These are phyloP conservation scores for Elsinoe fawcettii DNA, from an alignment of 2,329 filamentous ascomycete genomes.

Conservation along the genomic window DNA sequence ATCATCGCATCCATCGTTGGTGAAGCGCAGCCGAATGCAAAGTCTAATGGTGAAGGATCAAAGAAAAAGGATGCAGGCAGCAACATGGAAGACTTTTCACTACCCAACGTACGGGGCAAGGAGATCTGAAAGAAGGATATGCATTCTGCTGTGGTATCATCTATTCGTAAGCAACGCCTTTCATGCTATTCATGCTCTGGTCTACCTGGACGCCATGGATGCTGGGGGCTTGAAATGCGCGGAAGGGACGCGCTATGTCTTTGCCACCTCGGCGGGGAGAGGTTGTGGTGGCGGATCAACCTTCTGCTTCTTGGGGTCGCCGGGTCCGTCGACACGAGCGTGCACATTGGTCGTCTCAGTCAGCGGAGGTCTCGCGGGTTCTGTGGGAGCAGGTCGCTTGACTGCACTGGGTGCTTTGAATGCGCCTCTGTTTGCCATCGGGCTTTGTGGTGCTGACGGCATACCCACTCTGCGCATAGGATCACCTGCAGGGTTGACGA, in stretches of 20 bases:
- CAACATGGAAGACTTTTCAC: slow-evolving; percentile 33
- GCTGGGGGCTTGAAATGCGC: neutral
- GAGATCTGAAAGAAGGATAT: slow-evolving; percentile 2
- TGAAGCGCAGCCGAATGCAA: slow-evolving; percentile 26
- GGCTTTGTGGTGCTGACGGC: slow-evolving; percentile 39
- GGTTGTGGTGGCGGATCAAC: slow-evolving; percentile 23
- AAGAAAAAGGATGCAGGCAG: slow-evolving; percentile 21
- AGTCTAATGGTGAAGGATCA: slow-evolving; percentile 13
- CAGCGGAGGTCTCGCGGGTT: slow-evolving; percentile 30
- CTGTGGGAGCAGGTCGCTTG: slow-evolving; percentile 27
- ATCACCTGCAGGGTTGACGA: slow-evolving; percentile 43
- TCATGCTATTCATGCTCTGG: slow-evolving; percentile 1
- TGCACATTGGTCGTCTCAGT: slow-evolving; percentile 41
- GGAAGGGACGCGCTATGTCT: slow-evolving; percentile 4
- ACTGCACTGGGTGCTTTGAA: slow-evolving; percentile 39
- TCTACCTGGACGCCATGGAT: neutral
- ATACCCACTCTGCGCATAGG: slow-evolving; percentile 42
- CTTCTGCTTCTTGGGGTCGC: slow-evolving; percentile 36
- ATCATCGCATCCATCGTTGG: slow-evolving; percentile 67
- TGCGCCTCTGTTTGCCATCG: slow-evolving; percentile 35
- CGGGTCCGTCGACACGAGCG: slow-evolving; percentile 27
- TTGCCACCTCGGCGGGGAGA: neutral
- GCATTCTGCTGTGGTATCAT: slow-evolving; percentile 6
- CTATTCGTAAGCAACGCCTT: slow-evolving; percentile 7
- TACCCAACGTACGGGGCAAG: neutral